Evolutionary conservation across 2,329 filamentous ascomycete genomes (phyloP).

Genomic region (Trichoderma atroviride): DNA sequence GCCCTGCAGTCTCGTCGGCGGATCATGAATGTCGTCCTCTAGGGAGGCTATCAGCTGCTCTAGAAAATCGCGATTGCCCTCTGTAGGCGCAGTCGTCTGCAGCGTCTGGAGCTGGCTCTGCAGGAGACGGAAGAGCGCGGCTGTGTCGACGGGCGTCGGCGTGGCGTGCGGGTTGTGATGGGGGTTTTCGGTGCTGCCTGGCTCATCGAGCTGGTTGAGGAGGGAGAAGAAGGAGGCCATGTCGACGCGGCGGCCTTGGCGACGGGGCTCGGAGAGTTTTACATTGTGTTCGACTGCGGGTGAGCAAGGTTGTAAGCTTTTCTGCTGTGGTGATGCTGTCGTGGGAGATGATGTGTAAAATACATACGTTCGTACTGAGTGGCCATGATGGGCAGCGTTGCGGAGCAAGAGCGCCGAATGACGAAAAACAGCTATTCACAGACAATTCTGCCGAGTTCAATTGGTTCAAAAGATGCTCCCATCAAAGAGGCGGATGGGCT

Average conservation of each 20-base stretch:
- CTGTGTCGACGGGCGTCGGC: slow-evolving; percentile 62
- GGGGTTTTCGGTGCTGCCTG: slow-evolving; percentile 38
- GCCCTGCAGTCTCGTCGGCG: slow-evolving; percentile 55
- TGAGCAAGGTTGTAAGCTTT: slow-evolving; percentile 6
- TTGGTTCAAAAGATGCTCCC: background rate
- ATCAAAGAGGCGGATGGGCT: background rate
- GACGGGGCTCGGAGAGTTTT: slow-evolving; percentile 45
- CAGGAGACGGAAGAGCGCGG: slow-evolving; percentile 59
- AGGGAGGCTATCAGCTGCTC: slow-evolving; percentile 51
- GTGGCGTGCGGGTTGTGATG: slow-evolving; percentile 59
- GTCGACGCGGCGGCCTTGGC: slow-evolving; percentile 57
- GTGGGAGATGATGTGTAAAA: background rate
- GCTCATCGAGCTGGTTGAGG: slow-evolving; percentile 55
- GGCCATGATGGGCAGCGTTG: slow-evolving; percentile 47
- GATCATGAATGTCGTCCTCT: slow-evolving; percentile 54
- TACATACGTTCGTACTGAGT: slow-evolving; percentile 59
- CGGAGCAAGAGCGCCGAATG: background rate
- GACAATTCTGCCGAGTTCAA: background rate
- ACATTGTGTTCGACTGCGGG: slow-evolving; percentile 66
- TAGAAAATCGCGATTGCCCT: slow-evolving; percentile 54
- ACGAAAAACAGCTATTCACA: background rate
- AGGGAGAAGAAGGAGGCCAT: slow-evolving; percentile 66
- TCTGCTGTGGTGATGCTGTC: background rate
- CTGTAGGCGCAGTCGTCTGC: slow-evolving; percentile 51
- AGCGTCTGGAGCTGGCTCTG: slow-evolving; percentile 61